phyloP scores from a whole-genome alignment of 106 monocot species.

The Xerophyta viscosa region DNA sequence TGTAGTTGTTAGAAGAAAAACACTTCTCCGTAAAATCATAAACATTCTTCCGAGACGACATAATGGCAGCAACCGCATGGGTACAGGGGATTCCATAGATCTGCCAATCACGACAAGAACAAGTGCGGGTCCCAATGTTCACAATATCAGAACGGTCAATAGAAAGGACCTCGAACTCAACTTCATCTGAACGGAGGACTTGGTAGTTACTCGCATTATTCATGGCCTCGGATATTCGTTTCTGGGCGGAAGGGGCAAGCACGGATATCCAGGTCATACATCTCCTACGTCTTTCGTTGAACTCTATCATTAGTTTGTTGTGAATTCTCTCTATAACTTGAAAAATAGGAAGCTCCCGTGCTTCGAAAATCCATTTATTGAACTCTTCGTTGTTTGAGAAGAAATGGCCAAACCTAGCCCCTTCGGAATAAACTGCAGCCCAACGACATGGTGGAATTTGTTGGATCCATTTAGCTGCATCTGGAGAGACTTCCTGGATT shows the following conservation, averaged over 20 bases:
- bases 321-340: conserved; percentile 54
- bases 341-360: conserved; percentile 50
- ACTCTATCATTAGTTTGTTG: conserved; percentile 27
- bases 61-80: conserved; percentile 47
- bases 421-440: conserved; percentile 44
- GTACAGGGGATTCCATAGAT: conserved; percentile 56
- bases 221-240: conserved; percentile 21
- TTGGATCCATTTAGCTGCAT: conserved; percentile 51
- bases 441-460: conserved; percentile 35
- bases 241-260: conserved; percentile 50
- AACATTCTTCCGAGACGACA: conserved; percentile 42
- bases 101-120: conserved; percentile 70
- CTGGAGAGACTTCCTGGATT: conserved; percentile 43
- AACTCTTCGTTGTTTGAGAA: conserved; percentile 48
- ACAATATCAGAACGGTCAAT: conserved; percentile 42
- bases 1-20: conserved; percentile 35
- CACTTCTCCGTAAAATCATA: conserved; percentile 38
- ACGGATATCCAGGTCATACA: conserved; percentile 21
- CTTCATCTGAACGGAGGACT: conserved; percentile 56
- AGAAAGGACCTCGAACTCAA: conserved; percentile 59
- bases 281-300: conserved; percentile 30
- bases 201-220: conserved; percentile 25
- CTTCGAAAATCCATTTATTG: conserved; percentile 50
- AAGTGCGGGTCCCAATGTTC: conserved; percentile 44
- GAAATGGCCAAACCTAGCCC: conserved; percentile 49